phyloP scores from a whole-genome alignment of 306 rosid species.

The Corylus heterophylla region DNA sequence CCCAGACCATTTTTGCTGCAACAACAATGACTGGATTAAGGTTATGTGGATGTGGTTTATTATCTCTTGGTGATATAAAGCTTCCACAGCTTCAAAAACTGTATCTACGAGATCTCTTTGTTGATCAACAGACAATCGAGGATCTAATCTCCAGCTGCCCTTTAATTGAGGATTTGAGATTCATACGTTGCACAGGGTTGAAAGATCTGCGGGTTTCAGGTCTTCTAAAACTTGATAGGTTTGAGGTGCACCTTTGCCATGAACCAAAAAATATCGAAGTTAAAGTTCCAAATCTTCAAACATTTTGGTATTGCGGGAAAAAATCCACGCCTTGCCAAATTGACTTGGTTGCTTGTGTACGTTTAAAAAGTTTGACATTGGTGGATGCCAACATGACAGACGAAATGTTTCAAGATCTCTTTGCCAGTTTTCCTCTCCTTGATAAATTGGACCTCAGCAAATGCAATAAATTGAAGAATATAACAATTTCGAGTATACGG shows the following conservation, averaged over 20 bases:
- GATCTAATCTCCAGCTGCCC: constrained; percentile 40
- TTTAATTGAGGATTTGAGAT: constrained; percentile 51
- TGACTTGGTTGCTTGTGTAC: constrained; percentile 38
- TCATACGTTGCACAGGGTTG: constrained; percentile 47
- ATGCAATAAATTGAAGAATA: constrained; percentile 3
- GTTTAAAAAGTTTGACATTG: constrained; percentile 54
- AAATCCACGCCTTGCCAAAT: constrained; percentile 37
- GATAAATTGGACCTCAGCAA: constrained; percentile 41
- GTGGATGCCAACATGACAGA: constrained; percentile 43
- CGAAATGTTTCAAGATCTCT: constrained; percentile 30
- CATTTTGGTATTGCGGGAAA: constrained; percentile 57
- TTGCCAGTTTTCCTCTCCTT: constrained; percentile 31
- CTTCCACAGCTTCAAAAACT: constrained; percentile 44
- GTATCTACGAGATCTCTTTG: constrained; percentile 24
- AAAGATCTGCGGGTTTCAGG: constrained; percentile 24
- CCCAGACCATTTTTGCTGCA: constrained; percentile 18
- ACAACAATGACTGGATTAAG: constrained; percentile 30
- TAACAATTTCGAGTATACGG: constrained; percentile 23
- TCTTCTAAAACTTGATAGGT: constrained; percentile 29
- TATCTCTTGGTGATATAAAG: background rate
- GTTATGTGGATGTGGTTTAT: constrained; percentile 36
- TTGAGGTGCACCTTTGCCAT: constrained; percentile 42
- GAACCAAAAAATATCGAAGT: constrained; percentile 32
- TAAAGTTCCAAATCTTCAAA: constrained; percentile 46
- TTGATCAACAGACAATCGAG: constrained; percentile 16